Percentiles rank a stretch among this genome's conserved stretches.
These are phyloP conservation scores for Candida silvicultrix DNA, from an alignment of 805 yeast species.

Conservation along the genomic window DNA sequence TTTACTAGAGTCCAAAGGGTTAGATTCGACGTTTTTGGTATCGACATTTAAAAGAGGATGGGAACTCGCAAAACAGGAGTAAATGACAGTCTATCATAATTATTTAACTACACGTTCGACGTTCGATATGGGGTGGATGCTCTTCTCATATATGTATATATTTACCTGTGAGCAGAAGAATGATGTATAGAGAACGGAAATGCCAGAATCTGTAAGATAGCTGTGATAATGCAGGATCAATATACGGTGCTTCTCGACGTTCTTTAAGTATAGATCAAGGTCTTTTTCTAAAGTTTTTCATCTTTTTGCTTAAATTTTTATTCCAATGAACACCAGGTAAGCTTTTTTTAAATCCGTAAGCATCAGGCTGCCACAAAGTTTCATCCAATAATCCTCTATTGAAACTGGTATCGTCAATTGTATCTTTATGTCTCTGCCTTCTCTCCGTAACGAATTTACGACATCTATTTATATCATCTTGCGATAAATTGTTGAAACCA, in stretches of 20 bases:
- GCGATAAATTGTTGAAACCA: constrained; percentile 70
- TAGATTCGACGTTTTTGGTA: constrained; percentile 23
- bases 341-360: constrained; percentile 35
- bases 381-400: constrained; percentile 22
- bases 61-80: constrained; percentile 29
- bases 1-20: constrained; percentile 28
- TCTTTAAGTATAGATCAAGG: neutral
- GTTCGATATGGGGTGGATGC: no score
- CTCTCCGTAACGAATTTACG: constrained; percentile 70
- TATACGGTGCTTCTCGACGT: no score
- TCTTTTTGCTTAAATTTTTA: constrained; percentile 47
- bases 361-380: constrained; percentile 30
- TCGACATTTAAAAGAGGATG: constrained; percentile 34
- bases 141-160: constrained; percentile 7
- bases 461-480: constrained; percentile 75
- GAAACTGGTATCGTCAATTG: constrained; percentile 21
- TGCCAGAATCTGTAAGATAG: no score
- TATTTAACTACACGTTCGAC: no score
- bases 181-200: neutral
- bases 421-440: constrained; percentile 28
- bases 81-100: no score
- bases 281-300: constrained; percentile 33
- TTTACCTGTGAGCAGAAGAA: neutral
- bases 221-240: no score
- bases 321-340: constrained; percentile 58